These are phyloP conservation scores for Botrytis galanthina DNA, from an alignment of 2,329 filamentous ascomycete species.

Conservation along the genomic window DNA sequence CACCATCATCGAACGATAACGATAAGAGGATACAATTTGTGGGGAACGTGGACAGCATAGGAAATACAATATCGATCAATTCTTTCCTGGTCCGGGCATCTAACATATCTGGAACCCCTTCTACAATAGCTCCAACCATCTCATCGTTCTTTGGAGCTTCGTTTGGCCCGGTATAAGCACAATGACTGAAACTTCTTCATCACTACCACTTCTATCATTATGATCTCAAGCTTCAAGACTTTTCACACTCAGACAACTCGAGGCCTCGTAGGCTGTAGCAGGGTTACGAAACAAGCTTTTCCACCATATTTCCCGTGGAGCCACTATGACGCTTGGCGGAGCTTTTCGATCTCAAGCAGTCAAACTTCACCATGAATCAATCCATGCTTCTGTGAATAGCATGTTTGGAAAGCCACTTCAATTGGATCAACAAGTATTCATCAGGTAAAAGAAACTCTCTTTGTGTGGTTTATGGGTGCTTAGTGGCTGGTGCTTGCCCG, in stretches of 20 bases:
- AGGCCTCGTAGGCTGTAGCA: neutral
- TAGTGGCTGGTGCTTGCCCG: neutral
- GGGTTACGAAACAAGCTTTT: slow-evolving; percentile 24
- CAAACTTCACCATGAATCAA: neutral
- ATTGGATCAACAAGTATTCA: neutral
- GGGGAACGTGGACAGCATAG: neutral
- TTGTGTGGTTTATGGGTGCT: neutral
- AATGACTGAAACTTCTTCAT: neutral
- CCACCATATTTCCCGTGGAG: neutral
- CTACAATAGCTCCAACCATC: neutral
- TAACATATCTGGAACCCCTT: neutral
- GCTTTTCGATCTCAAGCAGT: neutral
- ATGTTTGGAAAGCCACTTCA: neutral
- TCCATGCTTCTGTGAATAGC: slow-evolving; percentile 2
- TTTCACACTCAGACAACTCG: neutral
- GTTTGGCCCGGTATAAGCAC: neutral
- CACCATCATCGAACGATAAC: neutral
- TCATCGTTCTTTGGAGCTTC: neutral
- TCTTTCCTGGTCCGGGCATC: neutral
- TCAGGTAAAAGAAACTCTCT: slow-evolving; percentile 8
- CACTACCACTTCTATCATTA: neutral
- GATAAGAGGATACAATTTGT: slow-evolving; percentile 9
- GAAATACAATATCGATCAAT: neutral
- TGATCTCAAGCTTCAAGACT: neutral
- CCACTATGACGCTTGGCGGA: slow-evolving; percentile 18